A percentile compares a stretch with the other conserved stretches of the same genome.
Conservation (phyloP, 768 basidiomycete species). For the Russula griseocarnosa region DNA sequence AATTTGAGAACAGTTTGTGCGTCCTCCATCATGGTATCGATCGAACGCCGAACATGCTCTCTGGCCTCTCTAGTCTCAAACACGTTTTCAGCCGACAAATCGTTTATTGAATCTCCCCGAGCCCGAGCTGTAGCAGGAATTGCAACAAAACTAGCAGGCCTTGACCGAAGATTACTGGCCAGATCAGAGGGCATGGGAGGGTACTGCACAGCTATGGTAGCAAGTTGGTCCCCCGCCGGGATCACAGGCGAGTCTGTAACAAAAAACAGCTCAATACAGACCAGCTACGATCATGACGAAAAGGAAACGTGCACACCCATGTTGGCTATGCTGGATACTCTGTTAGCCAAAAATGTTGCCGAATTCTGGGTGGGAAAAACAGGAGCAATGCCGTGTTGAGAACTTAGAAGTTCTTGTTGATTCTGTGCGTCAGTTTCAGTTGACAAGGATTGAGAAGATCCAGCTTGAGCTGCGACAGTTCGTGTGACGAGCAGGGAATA, state of each 20-base stretch:
- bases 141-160: constrained; percentile 1
- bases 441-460: too few species aligned
- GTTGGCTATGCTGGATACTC: too few species aligned
- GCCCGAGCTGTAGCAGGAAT: not conserved
- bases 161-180: not conserved
- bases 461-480: too few species aligned
- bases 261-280: not conserved
- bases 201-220: not conserved
- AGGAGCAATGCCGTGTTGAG: not conserved
- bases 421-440: too few species aligned
- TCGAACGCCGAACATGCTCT: too few species aligned
- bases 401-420: too few species aligned
- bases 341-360: too few species aligned
- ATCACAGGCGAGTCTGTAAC: constrained; percentile 15
- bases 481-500: too few species aligned
- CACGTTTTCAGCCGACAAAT: too few species aligned
- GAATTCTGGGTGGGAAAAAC: not conserved
- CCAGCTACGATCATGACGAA: not conserved
- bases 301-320: not conserved
- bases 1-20: too few species aligned
- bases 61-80: too few species aligned
- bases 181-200: constrained; percentile 1
- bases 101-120: not conserved
- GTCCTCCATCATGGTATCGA: too few species aligned
- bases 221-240: constrained; percentile 3